phyloP scores from a whole-genome alignment of 768 basidiomycete species.

The Coprinopsis cinerea region DNA sequence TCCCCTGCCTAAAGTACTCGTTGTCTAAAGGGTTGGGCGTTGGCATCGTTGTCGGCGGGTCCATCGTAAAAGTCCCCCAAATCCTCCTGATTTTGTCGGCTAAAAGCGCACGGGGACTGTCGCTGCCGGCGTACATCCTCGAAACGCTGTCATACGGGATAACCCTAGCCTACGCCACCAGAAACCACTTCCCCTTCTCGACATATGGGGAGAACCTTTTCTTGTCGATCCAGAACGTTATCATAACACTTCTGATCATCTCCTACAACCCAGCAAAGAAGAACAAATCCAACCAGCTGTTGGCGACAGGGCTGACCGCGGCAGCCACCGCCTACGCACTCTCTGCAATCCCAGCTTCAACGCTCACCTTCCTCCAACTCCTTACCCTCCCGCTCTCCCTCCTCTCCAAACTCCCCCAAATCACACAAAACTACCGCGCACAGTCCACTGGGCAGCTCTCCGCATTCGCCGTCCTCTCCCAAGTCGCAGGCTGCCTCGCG shows the following conservation, averaged over 20 bases:
- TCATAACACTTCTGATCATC: slow-evolving; percentile 87
- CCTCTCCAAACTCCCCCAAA: slow-evolving; percentile 93
- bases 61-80: slow-evolving; percentile 96
- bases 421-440: slow-evolving; percentile 69
- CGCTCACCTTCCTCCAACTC: slow-evolving; percentile 70
- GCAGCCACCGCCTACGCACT: slow-evolving; percentile 29
- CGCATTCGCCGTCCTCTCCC: slow-evolving; percentile 84
- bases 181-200: slow-evolving; percentile 87
- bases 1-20: slow-evolving; percentile 84
- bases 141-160: slow-evolving; percentile 92
- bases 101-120: slow-evolving; percentile 81
- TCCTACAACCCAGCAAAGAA: slow-evolving; percentile 40
- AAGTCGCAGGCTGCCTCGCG: slow-evolving; percentile 85
- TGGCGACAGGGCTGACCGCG: slow-evolving; percentile 20
- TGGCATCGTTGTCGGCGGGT: slow-evolving; percentile 87
- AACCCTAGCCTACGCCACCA: slow-evolving; percentile 78
- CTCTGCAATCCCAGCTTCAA: slow-evolving; percentile 38
- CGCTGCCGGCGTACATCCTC: slow-evolving; percentile 78
- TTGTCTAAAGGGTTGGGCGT: slow-evolving; percentile 90
- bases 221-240: slow-evolving; percentile 80
- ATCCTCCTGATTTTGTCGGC: slow-evolving; percentile 71
- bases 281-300: slow-evolving; percentile 13
- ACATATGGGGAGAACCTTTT: slow-evolving; percentile 98
- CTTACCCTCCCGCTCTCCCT: slow-evolving; percentile 87
- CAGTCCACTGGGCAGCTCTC: slow-evolving; percentile 90